Evolutionary conservation across 352 stramenopile genomes (phyloP), one percentile per base, ranked within the genome.

Genomic region (Globisporangium paroecandrum): DNA sequence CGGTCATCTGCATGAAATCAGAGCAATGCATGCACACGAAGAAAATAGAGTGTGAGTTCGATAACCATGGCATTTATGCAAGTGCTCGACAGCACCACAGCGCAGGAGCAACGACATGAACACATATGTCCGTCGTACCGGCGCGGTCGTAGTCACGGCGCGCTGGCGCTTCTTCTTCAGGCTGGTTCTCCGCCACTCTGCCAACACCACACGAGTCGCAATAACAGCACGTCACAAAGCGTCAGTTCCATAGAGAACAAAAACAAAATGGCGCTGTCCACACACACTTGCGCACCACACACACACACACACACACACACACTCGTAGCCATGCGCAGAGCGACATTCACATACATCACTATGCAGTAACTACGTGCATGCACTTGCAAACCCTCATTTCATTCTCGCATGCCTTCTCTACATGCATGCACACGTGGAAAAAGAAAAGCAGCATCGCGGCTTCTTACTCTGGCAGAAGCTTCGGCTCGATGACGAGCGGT

Each of bases 391-490:
- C 54, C 9, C 4, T 8, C 54, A 34, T 58, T 22, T 12, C 47
- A 27, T 58, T 57, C 51, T 43, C 18, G 7, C 54, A 38, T n/a
- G 10, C 22, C 20, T 25, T 18, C 12, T 32, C 51, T 24, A 57
- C 22, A 22, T 25, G 12, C n/a, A 38, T 43, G 34, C 1, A 27
- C 38, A 10, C 18, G 18, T 18, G 13, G 13, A 27, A 69, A 60
- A 24, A 60, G 34, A 69, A 34, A 61, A 25, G n/a, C 27, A 51
- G 18, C 20, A 12, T 43, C 36, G 18, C 43, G 43, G 46, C 25
- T 13, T 69, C 80, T 64, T 71, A 91, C 82, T 79, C 77, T 57
- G 70, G 62, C 22, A 62, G n/a, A n/a, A 89, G 73, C 65, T 84
- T 83, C 25, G 72, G 72, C 22, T 66, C 56, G 10, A 76, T 70